Conservation (phyloP, 495 filamentous ascomycete genomes). For the Hypoxylon perforatum region DNA sequence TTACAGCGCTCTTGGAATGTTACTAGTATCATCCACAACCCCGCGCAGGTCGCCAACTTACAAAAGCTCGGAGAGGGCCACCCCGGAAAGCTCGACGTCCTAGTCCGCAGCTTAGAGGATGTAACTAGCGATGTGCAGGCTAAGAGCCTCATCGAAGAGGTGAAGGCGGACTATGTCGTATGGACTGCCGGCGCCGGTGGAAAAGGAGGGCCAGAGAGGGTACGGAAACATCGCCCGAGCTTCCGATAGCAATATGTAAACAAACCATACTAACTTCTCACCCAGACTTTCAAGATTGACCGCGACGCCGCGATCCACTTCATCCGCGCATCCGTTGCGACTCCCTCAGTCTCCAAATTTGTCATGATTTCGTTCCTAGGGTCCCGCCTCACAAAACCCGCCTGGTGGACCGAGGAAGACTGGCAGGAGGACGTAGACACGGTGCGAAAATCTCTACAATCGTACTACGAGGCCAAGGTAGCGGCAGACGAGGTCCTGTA, state of each 20-base stretch:
- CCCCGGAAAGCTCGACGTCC: constrained; percentile 63
- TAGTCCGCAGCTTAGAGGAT: constrained; percentile 76
- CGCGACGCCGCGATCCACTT: constrained; percentile 76
- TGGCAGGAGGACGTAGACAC: constrained; percentile 62
- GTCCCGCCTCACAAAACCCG: constrained; percentile 66
- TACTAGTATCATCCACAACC: constrained; percentile 79
- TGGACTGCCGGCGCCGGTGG: constrained; percentile 86
- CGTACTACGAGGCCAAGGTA: constrained; percentile 79
- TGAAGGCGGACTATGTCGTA: constrained; percentile 75
- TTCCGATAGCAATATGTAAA: not conserved
- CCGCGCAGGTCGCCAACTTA: constrained; percentile 72
- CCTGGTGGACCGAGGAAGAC: constrained; percentile 74
- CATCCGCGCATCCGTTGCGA: constrained; percentile 70
- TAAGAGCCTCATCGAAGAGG: constrained; percentile 67
- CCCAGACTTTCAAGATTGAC: constrained; percentile 64
- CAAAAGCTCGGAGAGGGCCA: constrained; percentile 65
- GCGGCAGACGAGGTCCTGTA: constrained; percentile 80
- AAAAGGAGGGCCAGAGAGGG: constrained; percentile 72
- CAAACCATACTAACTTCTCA: not conserved
- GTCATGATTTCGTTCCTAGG: constrained; percentile 76
- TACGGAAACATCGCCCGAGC: constrained; percentile 15
- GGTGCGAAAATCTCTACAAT: constrained; percentile 66
- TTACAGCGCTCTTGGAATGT: constrained; percentile 78
- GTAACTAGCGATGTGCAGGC: constrained; percentile 72
- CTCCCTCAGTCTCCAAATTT: constrained; percentile 73